Percentiles rank a stretch among this genome's conserved stretches.
Conservation (phyloP, 1,139 yeast species). For the Scheffersomyces quercinus region DNA sequence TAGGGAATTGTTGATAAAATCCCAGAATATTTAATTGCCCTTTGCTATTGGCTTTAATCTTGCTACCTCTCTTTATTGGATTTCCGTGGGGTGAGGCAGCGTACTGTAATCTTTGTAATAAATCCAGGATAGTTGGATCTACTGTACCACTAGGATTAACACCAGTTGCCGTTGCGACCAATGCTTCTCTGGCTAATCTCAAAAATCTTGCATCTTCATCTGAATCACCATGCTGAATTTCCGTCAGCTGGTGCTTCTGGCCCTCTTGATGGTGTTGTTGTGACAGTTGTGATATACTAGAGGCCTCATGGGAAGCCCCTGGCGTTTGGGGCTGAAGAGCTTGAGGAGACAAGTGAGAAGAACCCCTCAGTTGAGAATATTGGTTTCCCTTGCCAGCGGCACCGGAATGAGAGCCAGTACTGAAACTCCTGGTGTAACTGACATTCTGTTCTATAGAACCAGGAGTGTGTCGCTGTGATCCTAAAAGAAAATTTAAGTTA, state of each 20-base stretch:
- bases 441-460: slow-evolving; percentile 10
- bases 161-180: slow-evolving; percentile 46
- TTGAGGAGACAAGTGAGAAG: slow-evolving; percentile 2
- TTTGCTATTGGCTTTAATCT: slow-evolving; percentile 38
- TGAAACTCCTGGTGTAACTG: slow-evolving; percentile 7
- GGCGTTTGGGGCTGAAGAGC: slow-evolving; percentile 1
- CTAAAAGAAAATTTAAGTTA: slow-evolving; percentile 6
- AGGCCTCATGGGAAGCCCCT: neutral
- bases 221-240: neutral
- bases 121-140: slow-evolving; percentile 57
- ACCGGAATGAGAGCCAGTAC: neutral
- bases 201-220: slow-evolving; percentile 46
- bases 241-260: slow-evolving; percentile 1
- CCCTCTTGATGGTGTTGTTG: slow-evolving; percentile 1
- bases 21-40: slow-evolving; percentile 48
- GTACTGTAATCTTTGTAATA: slow-evolving; percentile 52
- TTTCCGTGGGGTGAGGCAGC: slow-evolving; percentile 55
- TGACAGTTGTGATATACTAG: neutral
- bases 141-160: slow-evolving; percentile 30
- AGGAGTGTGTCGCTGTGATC: slow-evolving; percentile 7
- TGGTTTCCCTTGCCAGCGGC: neutral
- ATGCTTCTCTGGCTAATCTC: slow-evolving; percentile 46
- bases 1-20: slow-evolving; percentile 46
- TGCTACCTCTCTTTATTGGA: slow-evolving; percentile 39
- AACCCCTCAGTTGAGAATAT: neutral